A percentile compares a stretch with the other conserved stretches of the same genome.
Conservation (phyloP, 805 yeast genomes). For the Ogataea wickerhamii region DNA sequence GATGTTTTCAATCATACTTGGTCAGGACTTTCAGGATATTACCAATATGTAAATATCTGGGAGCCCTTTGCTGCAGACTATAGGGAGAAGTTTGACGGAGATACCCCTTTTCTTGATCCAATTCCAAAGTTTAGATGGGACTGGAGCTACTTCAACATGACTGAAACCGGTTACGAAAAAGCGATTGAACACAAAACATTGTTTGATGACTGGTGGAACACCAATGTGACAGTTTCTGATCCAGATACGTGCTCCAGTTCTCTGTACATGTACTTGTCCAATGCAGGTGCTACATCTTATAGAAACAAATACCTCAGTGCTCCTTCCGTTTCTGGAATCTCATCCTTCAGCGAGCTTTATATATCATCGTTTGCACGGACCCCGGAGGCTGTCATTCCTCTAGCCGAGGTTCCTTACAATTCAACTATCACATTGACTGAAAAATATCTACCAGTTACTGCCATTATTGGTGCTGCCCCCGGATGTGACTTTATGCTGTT, state of each 20-base stretch:
- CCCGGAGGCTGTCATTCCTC: slow-evolving; percentile 12
- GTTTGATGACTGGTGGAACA: slow-evolving; percentile 13
- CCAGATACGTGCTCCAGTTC: slow-evolving; percentile 9
- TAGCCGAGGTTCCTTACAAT: slow-evolving; percentile 11
- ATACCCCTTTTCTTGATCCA: slow-evolving; percentile 13
- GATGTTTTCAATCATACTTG: slow-evolving; percentile 12
- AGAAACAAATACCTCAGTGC: slow-evolving; percentile 8
- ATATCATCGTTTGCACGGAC: slow-evolving; percentile 15
- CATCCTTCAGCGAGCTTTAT: slow-evolving; percentile 9
- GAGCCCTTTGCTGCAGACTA: slow-evolving; percentile 11
- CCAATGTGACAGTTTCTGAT: slow-evolving; percentile 9
- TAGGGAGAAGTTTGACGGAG: slow-evolving; percentile 5
- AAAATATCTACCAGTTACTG: slow-evolving; percentile 12
- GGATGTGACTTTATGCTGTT: slow-evolving; percentile 14
- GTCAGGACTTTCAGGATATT: slow-evolving; percentile 11
- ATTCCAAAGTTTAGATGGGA: slow-evolving; percentile 14
- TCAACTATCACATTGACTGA: slow-evolving; percentile 12
- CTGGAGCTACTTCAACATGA: slow-evolving; percentile 12
- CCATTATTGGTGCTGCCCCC: slow-evolving; percentile 13
- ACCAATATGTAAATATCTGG: slow-evolving; percentile 12
- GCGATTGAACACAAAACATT: slow-evolving; percentile 9
- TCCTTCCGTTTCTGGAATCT: slow-evolving; percentile 7
- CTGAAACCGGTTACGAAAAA: slow-evolving; percentile 9
- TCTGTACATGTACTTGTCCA: slow-evolving; percentile 9
- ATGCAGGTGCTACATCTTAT: slow-evolving; percentile 8